Base-by-base conservation (phyloP, 768 basidiomycete genomes). In the Fistulinella prunicolor region DNA sequence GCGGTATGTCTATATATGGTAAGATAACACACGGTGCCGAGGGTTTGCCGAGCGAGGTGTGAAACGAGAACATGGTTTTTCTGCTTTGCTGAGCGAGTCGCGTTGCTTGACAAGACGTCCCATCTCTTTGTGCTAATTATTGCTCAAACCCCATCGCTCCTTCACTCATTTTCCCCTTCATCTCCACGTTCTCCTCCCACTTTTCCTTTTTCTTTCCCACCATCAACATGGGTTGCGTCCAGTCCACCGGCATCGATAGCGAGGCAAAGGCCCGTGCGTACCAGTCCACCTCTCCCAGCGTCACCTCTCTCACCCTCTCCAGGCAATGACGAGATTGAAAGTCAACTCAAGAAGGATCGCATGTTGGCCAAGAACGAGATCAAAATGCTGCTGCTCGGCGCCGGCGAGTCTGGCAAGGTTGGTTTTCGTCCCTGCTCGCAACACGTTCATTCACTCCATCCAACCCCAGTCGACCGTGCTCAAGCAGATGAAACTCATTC, bases 401-500 rank as follows among this genome's bases (percentile, higher is more conserved):
- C 95, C 50, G 94, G 95, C 71, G 94, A 96, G 78, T 94, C 91
- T 45, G 94, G 94, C 60, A 96, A 97, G 81, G 87, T 87, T 39
- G 13, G 74, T 69, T 9, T 0, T 10, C 34, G 7, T 9, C 9
- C 40, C 28, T 28, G 28, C 28, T 12, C 12, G 26, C 26, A 5
- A 28, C 26, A 28, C 6, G 6, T 28, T 28, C 6, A 28, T 16
- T 9, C 32, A 9, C 32, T 6, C 32, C 5, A 12, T 5, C 32
- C 32, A n/a, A n/a, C 32, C 7, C 17, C 60, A 91, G 83, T 91
- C 90, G 2, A 94, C 92, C 3, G 87, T 95, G 38, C 80, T 95
- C 48, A 95, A 94, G 73, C 94, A 96, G 69, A 95, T 97, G 93
- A 94, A 95, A 64, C 85, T 95, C 69, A 94, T 95, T 54, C 91